Percentiles rank a stretch among this genome's conserved stretches.
These are phyloP conservation scores for Cucumis cinereus DNA, from an alignment of 306 rosid genomes.

Conservation along the genomic window DNA sequence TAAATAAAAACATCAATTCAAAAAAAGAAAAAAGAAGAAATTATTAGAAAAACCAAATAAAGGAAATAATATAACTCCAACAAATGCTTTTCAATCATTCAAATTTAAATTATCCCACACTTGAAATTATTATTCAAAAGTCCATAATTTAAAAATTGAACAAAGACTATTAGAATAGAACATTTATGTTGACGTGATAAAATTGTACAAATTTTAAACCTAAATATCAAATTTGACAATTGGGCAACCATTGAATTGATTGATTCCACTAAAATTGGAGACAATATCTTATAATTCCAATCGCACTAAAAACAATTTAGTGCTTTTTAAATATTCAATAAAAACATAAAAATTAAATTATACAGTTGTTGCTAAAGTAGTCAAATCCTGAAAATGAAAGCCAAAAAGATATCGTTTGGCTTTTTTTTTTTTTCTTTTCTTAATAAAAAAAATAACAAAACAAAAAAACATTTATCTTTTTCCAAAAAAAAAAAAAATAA, in stretches of 20 bases:
- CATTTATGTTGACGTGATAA: not conserved
- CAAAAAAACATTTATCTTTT: not conserved
- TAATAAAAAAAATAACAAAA: not conserved
- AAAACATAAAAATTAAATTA: not conserved
- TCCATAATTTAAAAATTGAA: too few species aligned
- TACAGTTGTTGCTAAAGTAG: not conserved
- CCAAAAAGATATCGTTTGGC: conserved; percentile 5
- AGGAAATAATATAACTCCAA: not conserved
- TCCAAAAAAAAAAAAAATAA: not conserved
- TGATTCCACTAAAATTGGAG: not conserved
- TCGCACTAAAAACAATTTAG: not conserved
- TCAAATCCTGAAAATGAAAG: not conserved
- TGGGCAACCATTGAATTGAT: not conserved
- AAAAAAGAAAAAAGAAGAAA: not conserved
- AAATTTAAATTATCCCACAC: too few species aligned
- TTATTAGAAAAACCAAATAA: not conserved
- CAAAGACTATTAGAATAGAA: too few species aligned
- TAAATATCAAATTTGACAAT: not conserved
- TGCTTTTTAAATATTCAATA: not conserved
- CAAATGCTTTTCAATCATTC: not conserved
- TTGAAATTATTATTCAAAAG: too few species aligned
- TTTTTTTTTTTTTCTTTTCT: too few species aligned
- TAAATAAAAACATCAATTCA: not conserved
- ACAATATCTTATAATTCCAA: not conserved
- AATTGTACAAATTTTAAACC: not conserved